Conservation (phyloP, 192 early-diverging fungal genomes). For the Chytriomyces confervae region DNA sequence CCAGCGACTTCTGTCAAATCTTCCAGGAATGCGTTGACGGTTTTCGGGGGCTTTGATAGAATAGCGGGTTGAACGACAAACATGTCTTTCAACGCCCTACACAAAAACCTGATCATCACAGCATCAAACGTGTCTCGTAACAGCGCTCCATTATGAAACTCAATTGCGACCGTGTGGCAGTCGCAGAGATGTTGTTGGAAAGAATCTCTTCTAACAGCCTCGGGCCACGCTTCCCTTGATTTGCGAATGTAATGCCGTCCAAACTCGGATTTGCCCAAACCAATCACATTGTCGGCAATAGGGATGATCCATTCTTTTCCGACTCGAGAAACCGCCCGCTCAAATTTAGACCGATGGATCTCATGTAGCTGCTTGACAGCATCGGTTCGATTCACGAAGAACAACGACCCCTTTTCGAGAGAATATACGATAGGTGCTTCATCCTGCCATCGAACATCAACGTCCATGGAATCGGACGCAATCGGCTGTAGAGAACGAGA, state of each 20-base stretch:
- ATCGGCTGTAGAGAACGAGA: neutral
- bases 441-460: constrained; percentile 13
- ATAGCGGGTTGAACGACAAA: constrained; percentile 9
- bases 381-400: constrained; percentile 13
- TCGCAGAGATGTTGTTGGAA: constrained; percentile 17
- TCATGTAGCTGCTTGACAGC: constrained; percentile 18
- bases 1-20: constrained; percentile 18
- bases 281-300: constrained; percentile 13
- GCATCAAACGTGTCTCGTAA: neutral
- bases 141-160: constrained; percentile 15
- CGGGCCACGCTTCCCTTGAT: constrained; percentile 11
- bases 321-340: neutral
- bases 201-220: neutral
- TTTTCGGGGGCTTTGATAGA: constrained; percentile 10
- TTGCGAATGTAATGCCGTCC: constrained; percentile 18
- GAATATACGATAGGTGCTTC: constrained; percentile 6
- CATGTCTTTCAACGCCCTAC: neutral
- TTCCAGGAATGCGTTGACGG: neutral
- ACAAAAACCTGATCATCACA: constrained; percentile 18
- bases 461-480: neutral
- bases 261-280: constrained; percentile 14
- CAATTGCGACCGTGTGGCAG: constrained; percentile 21
- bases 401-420: neutral
- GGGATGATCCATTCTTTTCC: constrained; percentile 25
- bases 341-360: constrained; percentile 3